Percentiles rank a stretch among this genome's conserved stretches.
These are phyloP conservation scores for Tinospora cordifolia DNA, from an alignment of 164 flowering plant species.

Conservation along the genomic window DNA sequence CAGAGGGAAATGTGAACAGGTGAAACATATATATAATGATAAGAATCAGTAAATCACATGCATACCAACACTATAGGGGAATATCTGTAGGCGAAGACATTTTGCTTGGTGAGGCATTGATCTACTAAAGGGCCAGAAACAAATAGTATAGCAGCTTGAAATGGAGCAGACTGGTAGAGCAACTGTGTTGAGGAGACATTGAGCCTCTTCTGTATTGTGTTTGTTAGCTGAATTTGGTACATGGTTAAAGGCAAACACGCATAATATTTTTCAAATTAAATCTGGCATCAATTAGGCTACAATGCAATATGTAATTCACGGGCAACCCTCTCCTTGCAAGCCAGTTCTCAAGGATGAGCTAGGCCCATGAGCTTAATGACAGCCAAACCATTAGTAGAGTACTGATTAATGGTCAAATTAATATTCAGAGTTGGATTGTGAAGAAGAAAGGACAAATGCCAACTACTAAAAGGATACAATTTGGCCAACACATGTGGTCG, in stretches of 20 bases:
- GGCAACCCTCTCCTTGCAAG: too few relatives aligned
- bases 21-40: not conserved
- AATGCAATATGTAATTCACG: too few relatives aligned
- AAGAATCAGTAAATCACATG: not conserved
- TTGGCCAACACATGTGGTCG: conserved; percentile 95
- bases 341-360: too few relatives aligned
- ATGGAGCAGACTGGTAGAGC: conserved; percentile 94
- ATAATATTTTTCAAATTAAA: too few relatives aligned
- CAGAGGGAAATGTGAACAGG: not conserved
- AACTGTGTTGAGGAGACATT: conserved; percentile 88
- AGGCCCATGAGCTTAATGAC: too few relatives aligned
- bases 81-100: conserved; percentile 72
- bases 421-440: not conserved
- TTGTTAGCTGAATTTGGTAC: conserved; percentile 53
- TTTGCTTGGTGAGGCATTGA: conserved; percentile 70
- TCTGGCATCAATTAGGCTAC: too few relatives aligned
- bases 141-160: conserved; percentile 88
- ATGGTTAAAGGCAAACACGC: conserved; percentile 31
- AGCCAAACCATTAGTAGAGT: too few relatives aligned
- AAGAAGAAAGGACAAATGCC: not conserved
- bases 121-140: conserved; percentile 91
- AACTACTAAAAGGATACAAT: conserved; percentile 61
- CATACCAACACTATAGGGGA: conserved; percentile 73
- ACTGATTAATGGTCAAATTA: too few relatives aligned
- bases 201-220: conserved; percentile 91